These are phyloP conservation scores for Eucalyptus pauciflora DNA, from an alignment of 345 rosid species.

Conservation along the genomic window DNA sequence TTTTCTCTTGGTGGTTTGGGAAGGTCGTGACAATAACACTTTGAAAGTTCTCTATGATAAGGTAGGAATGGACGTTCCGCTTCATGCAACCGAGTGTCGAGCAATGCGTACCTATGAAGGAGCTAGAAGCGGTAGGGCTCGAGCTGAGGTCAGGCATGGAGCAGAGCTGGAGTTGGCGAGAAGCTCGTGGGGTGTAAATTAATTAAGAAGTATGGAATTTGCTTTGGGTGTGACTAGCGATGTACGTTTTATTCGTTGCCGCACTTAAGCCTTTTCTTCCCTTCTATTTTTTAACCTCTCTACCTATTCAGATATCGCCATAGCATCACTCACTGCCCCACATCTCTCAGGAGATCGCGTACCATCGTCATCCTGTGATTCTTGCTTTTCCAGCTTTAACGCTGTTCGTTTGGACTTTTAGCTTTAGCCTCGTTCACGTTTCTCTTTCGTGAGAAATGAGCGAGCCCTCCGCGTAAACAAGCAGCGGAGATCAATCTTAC, in stretches of 20 bases:
- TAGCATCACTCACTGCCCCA: neutral
- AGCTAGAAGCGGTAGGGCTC: neutral
- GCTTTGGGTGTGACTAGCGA: neutral
- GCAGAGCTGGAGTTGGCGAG: neutral
- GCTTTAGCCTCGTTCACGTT: neutral
- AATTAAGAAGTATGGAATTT: neutral
- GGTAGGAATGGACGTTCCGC: neutral
- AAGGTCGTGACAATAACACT: neutral
- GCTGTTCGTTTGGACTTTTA: neutral
- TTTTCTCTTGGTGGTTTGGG: neutral
- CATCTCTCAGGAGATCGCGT: neutral
- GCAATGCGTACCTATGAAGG: neutral
- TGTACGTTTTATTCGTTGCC: neutral
- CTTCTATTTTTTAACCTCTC: neutral
- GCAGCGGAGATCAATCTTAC: neutral
- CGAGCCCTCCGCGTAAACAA: neutral
- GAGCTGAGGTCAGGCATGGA: neutral
- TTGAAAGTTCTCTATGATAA: neutral
- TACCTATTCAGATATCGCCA: neutral
- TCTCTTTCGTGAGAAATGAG: neutral
- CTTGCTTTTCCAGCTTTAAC: neutral
- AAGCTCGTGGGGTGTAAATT: neutral
- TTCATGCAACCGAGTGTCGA: neutral
- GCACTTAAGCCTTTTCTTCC: neutral
- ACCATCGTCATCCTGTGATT: neutral